Evolutionary conservation across 2,329 filamentous ascomycete genomes (phyloP), one percentile per base, ranked within the genome.

Genomic region (Aaosphaeria arxii): DNA sequence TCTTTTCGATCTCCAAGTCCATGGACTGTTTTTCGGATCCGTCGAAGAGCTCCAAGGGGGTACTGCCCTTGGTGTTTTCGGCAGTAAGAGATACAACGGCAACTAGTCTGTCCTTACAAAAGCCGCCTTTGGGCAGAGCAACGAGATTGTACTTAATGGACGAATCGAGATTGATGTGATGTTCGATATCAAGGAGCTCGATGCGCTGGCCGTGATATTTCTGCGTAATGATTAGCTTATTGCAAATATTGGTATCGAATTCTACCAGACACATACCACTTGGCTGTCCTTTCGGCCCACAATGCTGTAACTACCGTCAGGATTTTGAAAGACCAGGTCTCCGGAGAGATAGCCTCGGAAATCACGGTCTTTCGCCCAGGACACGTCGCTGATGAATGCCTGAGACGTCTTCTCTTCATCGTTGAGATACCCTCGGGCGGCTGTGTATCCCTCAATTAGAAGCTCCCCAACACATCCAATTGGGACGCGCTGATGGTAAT

Each of bases 381-480:
- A 32, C 4, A 53, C 50, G 32, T 54, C 41, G 11, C 45, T 39
- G 28, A 66, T 50, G 45, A 66, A 66, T 7, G 55, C 54, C 11
- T 54, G 48, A 2, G 48, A 30, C 13, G 59, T 64, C 43, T 60
- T 62, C 30, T 53, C 47, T 7, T 55, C 46, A 30, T 64, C 58
- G 29, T 55, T 50, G 6, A 62, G 43, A 31, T 64, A 64, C 6
- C 59, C 58, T 31, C 59, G 58, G 6, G 57, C 67, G 6, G 69
- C 59, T 40, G 64, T 78, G 3, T 76, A 74, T 0, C 81, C 80
- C 52, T 83, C 80, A 24, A 85, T 75, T 6, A 83, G 71, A 2
- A 85, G 69, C 58, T 85, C 82, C 4, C 60, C 62, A 24, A 52
- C 52, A 31, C 51, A 57, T 1, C 82, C 58, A 32, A 62, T 52